Conservation (phyloP, 345 rosid species). For the Pugionium dolabratum region DNA sequence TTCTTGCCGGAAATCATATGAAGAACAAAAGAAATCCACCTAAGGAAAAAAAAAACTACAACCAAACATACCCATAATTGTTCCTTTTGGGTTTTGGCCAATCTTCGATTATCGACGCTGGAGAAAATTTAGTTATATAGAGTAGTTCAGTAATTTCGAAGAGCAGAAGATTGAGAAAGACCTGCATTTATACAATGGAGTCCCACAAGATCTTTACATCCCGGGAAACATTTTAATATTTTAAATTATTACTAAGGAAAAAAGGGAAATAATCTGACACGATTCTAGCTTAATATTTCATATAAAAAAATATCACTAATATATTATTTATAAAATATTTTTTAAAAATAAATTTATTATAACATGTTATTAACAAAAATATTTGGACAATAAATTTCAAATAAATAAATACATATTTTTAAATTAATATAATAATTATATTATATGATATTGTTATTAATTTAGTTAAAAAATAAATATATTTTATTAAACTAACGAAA, state of each 20-base stretch:
- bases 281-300: slow-evolving; percentile 54
- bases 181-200: slow-evolving; percentile 39
- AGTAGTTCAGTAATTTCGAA: slow-evolving; percentile 12
- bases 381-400: no score
- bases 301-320: no score
- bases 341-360: no score
- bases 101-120: slow-evolving; percentile 30
- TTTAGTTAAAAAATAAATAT: no score
- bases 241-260: slow-evolving; percentile 14
- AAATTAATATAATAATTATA: no score
- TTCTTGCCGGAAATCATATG: neutral
- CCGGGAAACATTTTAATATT: slow-evolving; percentile 26
- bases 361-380: no score
- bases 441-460: no score
- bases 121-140: neutral
- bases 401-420: no score
- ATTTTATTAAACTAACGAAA: no score
- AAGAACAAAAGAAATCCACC: no score
- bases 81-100: slow-evolving; percentile 16
- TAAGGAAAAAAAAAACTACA: neutral
- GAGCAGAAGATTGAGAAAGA: slow-evolving; percentile 30
- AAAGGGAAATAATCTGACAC: slow-evolving; percentile 51
- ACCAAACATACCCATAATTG: slow-evolving; percentile 56
- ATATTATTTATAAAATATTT: no score
- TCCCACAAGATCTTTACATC: slow-evolving; percentile 42